Evolutionary conservation across 176 grass and related monocot species (phyloP), one percentile per base, ranked within the genome.

Genomic region (Stipa capillata): DNA sequence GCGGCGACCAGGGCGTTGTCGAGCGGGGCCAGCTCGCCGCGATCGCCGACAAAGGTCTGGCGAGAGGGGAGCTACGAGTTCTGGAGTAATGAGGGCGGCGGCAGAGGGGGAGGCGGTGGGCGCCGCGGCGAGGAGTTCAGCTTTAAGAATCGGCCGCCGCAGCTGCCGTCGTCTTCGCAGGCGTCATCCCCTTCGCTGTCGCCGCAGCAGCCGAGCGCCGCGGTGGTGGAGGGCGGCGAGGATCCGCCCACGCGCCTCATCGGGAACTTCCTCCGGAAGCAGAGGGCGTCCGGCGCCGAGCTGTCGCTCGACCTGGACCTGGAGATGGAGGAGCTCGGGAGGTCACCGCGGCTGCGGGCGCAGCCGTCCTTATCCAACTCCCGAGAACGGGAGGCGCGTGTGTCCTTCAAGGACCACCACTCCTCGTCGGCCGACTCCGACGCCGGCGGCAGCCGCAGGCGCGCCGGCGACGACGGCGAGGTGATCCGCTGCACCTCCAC

Each of bases 201-300:
- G 21, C 77, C 70, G 12, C 78, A 44, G 69, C 28, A 11, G 54
- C 8, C 49, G 6, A 40, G 0, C 27, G 24, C 65, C 28, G 57
- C 33, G 4, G 34, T 23, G 56, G 87, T 53, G 36, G 83, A 73
- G 4, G 74, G 28, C 64, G 81, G 13, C 15, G 82, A 86, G 81
- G 96, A 95, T 73, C 96, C 96, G 34, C 92, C 96, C 31, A 87
- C 96, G 55, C 85, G 83, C 37, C 83, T 95, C 65, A 99, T 99
- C 69, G 85, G 79, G 36, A 91, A 78, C 48, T 99, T 99, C 87
- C 73, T 99, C n/a, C 86, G 74, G 23, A 89, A 86, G 70, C 90
- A 92, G 76, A 53, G 37, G 42, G 87, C 90, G 10, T 76, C 88
- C 33, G 96, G 96, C 18, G 81, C 24, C 5, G 90, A 88, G 57